These are phyloP conservation scores for Diaporthe sp. DNA, from an alignment of 2,329 filamentous ascomycete genomes.

Conservation along the genomic window DNA sequence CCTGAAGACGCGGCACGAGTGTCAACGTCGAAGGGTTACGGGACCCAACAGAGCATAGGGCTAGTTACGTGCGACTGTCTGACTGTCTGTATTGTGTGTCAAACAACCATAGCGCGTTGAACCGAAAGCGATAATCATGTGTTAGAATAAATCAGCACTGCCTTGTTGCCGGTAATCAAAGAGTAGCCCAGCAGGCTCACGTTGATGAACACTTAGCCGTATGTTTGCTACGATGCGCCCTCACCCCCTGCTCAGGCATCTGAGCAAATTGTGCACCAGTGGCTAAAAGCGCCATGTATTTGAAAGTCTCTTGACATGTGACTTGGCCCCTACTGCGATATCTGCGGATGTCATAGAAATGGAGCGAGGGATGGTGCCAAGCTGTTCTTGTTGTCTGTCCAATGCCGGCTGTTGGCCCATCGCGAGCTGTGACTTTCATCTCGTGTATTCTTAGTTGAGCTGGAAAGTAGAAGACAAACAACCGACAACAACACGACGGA, in stretches of 20 bases:
- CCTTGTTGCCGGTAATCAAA: not conserved
- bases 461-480: not conserved
- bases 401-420: no score
- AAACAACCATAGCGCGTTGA: slow-evolving; percentile 19
- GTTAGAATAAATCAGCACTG: not conserved
- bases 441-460: not conserved
- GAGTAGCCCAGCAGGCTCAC: not conserved
- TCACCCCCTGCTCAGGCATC: not conserved
- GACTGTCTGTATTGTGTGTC: not conserved
- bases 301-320: not conserved
- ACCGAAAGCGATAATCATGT: slow-evolving; percentile 11
- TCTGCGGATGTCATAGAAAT: not conserved
- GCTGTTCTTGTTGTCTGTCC: no score
- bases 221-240: not conserved
- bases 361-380: not conserved
- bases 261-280: not conserved
- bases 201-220: not conserved
- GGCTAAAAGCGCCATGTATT: not conserved
- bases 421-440: not conserved
- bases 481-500: not conserved
- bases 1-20: not conserved
- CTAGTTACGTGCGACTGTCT: not conserved
- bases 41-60: not conserved
- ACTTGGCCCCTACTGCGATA: not conserved
- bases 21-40: not conserved